Evolutionary conservation across 352 stramenopile species (phyloP).

Genomic region (Phytophthora pinifolia): DNA sequence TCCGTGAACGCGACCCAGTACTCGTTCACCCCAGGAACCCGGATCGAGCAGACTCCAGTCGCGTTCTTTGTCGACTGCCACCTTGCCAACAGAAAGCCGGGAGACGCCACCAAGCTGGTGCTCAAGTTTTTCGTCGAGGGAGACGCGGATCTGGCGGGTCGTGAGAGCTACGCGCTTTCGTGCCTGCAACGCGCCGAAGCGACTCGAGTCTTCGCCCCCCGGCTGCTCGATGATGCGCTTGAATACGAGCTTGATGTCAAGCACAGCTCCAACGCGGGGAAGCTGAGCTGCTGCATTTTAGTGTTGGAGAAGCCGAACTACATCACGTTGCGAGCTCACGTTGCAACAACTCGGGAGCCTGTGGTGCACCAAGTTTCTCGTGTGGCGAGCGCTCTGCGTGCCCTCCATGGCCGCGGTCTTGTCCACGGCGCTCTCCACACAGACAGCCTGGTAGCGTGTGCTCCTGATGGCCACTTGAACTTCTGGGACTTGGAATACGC

Average conservation of each 20-base stretch:
- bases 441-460: slow-evolving; percentile 39
- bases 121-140: slow-evolving; percentile 68
- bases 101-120: slow-evolving; percentile 16
- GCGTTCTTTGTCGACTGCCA: slow-evolving; percentile 45
- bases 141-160: slow-evolving; percentile 46
- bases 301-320: slow-evolving; percentile 42
- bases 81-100: neutral
- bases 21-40: slow-evolving; percentile 17
- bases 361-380: slow-evolving; percentile 39
- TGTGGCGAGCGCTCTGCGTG: slow-evolving; percentile 39
- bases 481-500: slow-evolving; percentile 56
- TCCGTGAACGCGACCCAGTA: slow-evolving; percentile 41
- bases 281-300: slow-evolving; percentile 49
- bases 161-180: slow-evolving; percentile 55
- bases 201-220: slow-evolving; percentile 33
- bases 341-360: slow-evolving; percentile 30
- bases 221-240: slow-evolving; percentile 39
- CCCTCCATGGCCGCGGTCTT: slow-evolving; percentile 48
- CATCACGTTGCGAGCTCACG: slow-evolving; percentile 35
- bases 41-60: slow-evolving; percentile 43
- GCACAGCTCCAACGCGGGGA: slow-evolving; percentile 8
- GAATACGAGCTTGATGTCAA: slow-evolving; percentile 25
- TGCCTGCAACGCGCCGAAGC: slow-evolving; percentile 36
- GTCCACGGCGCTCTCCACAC: slow-evolving; percentile 57
- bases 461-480: slow-evolving; percentile 39